Base-by-base conservation (phyloP, 2,329 filamentous ascomycete species). In the Pestalotiopsis sp. region DNA sequence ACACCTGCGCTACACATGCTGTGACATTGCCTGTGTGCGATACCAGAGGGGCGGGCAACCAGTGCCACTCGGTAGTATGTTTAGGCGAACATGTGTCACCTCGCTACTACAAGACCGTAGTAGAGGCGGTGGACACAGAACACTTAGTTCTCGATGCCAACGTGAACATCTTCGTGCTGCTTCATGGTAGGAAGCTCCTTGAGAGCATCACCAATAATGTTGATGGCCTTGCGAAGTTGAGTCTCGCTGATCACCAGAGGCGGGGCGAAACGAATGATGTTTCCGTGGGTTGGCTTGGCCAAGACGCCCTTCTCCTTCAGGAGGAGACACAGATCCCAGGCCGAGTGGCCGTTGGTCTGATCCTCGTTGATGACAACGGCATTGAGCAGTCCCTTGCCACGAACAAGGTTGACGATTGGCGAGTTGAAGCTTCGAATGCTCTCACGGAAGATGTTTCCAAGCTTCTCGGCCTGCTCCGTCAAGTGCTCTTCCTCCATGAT, bases 211-310 rank as follows among this genome's bases (percentile, higher is more conserved):
- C 89, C 86, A 77, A 99, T 97, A 75, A 96, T 95, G 65, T 80
- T 80, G 66, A 98, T 79, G 1, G 95, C 92, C 76, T 89, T 88
- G 73, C 89, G 86, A 72, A 99, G 91, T 82, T 99, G 89, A 69
- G 91, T 88, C 76, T 98, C 94, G 30, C 91, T 94, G 76, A 99
- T 98, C 72, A 99, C 94, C 66, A 99, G 85, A 22, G 96, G 96
- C 60, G 96, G 96, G n/a, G 96, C 96, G 70, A 99, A 91, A 68
- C 96, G 92, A 78, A 99, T 99, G 79, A 99, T 98, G 81, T 98
- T 98, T 77, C 97, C 91, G 81, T 99, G 96, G 6, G 96, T 99
- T 38, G 96, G 96, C 88, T 99, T 99, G 75, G 96, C 96, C 87
- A 99, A 80, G 67, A 99, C 83, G 68, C 96, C 96, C 87, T 98